Evolutionary conservation across 192 early-diverging fungal species (phyloP).

Genomic region (Gorgonomyces haynaldii): DNA sequence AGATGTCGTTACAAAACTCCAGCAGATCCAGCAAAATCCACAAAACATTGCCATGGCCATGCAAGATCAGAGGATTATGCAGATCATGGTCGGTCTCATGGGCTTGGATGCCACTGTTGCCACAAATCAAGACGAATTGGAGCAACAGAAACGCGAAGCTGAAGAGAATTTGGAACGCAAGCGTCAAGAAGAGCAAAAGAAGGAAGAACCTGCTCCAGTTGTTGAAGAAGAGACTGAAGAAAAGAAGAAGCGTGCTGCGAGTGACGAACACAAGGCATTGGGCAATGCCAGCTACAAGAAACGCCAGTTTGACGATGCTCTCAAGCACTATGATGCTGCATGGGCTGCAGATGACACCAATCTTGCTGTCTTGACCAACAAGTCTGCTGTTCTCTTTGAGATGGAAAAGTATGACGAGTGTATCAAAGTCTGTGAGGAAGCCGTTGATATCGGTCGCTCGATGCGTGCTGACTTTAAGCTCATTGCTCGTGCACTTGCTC

Average conservation of each 20-base stretch:
- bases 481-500: constrained; percentile 47
- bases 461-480: constrained; percentile 86
- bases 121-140: constrained; percentile 25
- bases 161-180: constrained; percentile 19
- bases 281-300: constrained; percentile 91
- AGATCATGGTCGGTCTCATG: constrained; percentile 61
- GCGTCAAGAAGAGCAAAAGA: constrained; percentile 11
- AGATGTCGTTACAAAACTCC: constrained; percentile 61
- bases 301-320: constrained; percentile 75
- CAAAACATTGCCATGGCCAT: constrained; percentile 51
- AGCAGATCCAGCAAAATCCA: constrained; percentile 65
- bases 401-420: constrained; percentile 84
- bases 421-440: constrained; percentile 84
- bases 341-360: constrained; percentile 83
- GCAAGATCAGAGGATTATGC: constrained; percentile 76
- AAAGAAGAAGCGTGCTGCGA: constrained; percentile 40
- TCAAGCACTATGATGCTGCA: constrained; percentile 82
- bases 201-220: constrained; percentile 28
- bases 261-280: constrained; percentile 65
- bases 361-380: constrained; percentile 90
- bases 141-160: constrained; percentile 34
- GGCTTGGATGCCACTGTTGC: constrained; percentile 50
- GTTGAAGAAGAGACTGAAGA: constrained; percentile 44
- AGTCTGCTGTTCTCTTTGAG: constrained; percentile 91
- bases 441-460: constrained; percentile 85